Base-by-base conservation (phyloP, 2,329 filamentous ascomycete genomes). In the Helicocarpus griseus region DNA sequence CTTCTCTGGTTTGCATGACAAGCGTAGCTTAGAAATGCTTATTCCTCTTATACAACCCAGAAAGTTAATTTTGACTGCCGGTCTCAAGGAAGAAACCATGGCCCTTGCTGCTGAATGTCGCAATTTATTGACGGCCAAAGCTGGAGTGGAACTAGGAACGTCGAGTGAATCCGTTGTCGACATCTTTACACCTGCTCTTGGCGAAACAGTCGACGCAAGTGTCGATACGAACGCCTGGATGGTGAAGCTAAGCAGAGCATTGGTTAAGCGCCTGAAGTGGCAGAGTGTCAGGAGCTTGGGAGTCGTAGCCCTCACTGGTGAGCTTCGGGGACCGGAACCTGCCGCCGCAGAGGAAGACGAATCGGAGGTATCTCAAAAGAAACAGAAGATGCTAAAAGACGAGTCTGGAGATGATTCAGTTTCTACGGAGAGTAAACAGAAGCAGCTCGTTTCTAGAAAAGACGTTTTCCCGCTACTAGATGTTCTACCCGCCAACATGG, bases 181-280 rank as follows among this genome's bases (percentile, higher is more conserved):
- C 56, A 87, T 98, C 4, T 91, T 91, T 64, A 89, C 88, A 0
- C 93, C 93, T 1, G 69, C 73, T 8, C 74, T 87, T n/a, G 89
- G 89, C 22, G 74, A 78, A 31, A 74, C 77, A 13, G 78, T 98
- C 39, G 85, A 98, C 67, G 93, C 91, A 11, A 96, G 90, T 63
- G 91, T 97, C 39, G 93, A 98, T 65, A 97, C 91, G 4, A 96
- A 97, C 65, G 90, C 93, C 3, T 98, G 94, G 93, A 85, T 87
- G 22, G 87, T 98, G 54, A 95, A 90, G 68, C 78, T 98, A 17
- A 89, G 88, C 46, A 87, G 91, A 59, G 75, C 80, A 41, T 80
- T 98, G 19, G 86, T 95, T 53, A 88, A 88, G 69, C 86, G 86
- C 59, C 77, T 98, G 54, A 88, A 87, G 63, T 97, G 93, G 93